Evolutionary conservation across 2,329 filamentous ascomycete species (phyloP).

Genomic region (Paramyrothecium sp.): DNA sequence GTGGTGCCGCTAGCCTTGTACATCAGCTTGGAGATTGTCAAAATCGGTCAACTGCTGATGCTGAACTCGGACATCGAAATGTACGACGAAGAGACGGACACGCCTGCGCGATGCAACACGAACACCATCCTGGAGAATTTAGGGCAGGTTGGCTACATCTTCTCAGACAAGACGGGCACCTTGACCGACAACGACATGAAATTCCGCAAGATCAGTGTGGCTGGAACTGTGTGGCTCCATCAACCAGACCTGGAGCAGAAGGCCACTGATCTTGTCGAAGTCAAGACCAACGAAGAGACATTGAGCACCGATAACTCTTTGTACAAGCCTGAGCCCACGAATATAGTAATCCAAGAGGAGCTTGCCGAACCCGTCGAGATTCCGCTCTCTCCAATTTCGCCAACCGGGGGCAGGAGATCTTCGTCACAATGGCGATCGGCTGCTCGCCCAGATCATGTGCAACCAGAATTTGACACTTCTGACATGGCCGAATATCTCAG

Average conservation of each 20-base stretch:
- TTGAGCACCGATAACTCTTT: constrained; percentile 21
- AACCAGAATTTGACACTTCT: constrained; percentile 62
- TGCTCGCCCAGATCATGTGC: constrained; percentile 45
- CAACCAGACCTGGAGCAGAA: constrained; percentile 63
- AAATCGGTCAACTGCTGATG: constrained; percentile 75
- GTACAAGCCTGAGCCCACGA: constrained; percentile 24
- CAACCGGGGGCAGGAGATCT: constrained; percentile 35
- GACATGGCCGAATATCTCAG: constrained; percentile 80
- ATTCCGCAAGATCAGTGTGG: constrained; percentile 88
- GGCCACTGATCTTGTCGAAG: constrained; percentile 14
- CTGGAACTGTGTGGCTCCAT: constrained; percentile 86
- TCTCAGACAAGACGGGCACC: constrained; percentile 94
- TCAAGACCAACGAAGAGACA: constrained; percentile 15
- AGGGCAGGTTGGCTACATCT: constrained; percentile 85
- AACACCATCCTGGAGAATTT: constrained; percentile 95
- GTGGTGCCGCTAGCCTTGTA: constrained; percentile 90
- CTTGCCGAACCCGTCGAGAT: constrained; percentile 24
- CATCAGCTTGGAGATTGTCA: constrained; percentile 85
- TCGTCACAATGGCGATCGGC: constrained; percentile 51
- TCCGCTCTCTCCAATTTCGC: constrained; percentile 22
- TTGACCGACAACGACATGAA: constrained; percentile 95
- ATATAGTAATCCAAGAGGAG: constrained; percentile 28
- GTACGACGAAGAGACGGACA: constrained; percentile 83
- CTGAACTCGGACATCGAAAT: constrained; percentile 81
- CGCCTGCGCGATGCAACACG: constrained; percentile 84